phyloP scores from a whole-genome alignment of 106 monocot species.

The Allium sativum region DNA sequence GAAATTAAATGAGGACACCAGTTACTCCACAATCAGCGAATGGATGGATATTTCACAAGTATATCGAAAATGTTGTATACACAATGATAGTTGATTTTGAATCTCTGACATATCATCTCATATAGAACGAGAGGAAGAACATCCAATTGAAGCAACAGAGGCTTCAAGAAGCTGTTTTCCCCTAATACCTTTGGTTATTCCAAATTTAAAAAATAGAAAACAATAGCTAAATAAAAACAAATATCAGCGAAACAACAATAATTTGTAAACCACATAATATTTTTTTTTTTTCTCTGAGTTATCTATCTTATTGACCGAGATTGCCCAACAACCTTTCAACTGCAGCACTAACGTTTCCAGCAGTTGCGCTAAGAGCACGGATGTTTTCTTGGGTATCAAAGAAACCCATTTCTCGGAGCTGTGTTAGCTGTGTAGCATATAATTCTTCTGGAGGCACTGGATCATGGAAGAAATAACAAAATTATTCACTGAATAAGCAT shows the following conservation, averaged over 20 bases:
- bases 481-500: neutral
- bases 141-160: neutral
- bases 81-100: neutral
- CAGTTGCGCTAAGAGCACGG: conserved; percentile 68
- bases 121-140: neutral
- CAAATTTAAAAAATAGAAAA: conserved; percentile 6
- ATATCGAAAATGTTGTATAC: neutral
- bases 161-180: neutral
- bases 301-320: conserved; percentile 35
- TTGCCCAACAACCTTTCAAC: conserved; percentile 81
- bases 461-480: neutral
- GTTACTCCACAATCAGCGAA: no score
- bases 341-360: conserved; percentile 88
- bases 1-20: no score
- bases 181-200: conserved; percentile 6
- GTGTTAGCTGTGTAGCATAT: conserved; percentile 79
- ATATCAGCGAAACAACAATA: neutral
- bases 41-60: conserved; percentile 5
- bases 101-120: neutral
- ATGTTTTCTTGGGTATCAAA: conserved; percentile 92
- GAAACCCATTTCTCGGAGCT: conserved; percentile 98
- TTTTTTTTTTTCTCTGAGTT: no score
- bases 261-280: neutral
- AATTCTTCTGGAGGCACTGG: conserved; percentile 88
- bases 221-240: neutral